Conservation (phyloP, 768 basidiomycete species). For the Wakefieldia striispora region DNA sequence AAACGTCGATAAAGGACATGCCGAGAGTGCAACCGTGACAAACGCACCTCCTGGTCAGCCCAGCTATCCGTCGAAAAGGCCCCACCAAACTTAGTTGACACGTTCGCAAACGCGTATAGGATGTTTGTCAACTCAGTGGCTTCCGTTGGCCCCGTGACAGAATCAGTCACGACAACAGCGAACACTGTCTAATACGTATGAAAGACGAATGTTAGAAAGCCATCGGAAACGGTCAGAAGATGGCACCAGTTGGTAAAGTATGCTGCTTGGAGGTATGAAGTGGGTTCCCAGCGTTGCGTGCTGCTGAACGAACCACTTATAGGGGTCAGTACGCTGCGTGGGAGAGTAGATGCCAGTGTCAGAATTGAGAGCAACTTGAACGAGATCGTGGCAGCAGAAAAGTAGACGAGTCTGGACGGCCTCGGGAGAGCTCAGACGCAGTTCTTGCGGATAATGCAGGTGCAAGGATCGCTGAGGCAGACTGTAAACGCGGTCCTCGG, state of each 20-base stretch:
- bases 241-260: constrained; percentile 38
- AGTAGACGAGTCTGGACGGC: background rate
- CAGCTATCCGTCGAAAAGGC: constrained; percentile 70
- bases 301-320: background rate
- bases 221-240: background rate
- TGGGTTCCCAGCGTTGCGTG: constrained; percentile 12
- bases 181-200: constrained; percentile 37
- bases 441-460: constrained; percentile 15
- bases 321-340: constrained; percentile 9
- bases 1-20: constrained; percentile 10
- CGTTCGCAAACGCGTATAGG: constrained; percentile 79
- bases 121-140: constrained; percentile 72
- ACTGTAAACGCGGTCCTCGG: constrained; percentile 13
- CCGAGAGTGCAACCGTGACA: background rate
- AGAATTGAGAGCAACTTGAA: constrained; percentile 5
- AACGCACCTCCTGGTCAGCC: constrained; percentile 63
- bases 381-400: background rate
- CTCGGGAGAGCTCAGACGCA: background rate
- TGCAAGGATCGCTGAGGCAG: constrained; percentile 6
- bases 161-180: constrained; percentile 3
- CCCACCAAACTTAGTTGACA: constrained; percentile 55
- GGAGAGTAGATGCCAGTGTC: constrained; percentile 7
- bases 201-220: constrained; percentile 31
- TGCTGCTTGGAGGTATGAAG: constrained; percentile 31
- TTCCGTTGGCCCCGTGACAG: constrained; percentile 53